These are phyloP conservation scores for Beauveria bassiana DNA, from an alignment of 2,329 filamentous ascomycete species.

Conservation along the genomic window DNA sequence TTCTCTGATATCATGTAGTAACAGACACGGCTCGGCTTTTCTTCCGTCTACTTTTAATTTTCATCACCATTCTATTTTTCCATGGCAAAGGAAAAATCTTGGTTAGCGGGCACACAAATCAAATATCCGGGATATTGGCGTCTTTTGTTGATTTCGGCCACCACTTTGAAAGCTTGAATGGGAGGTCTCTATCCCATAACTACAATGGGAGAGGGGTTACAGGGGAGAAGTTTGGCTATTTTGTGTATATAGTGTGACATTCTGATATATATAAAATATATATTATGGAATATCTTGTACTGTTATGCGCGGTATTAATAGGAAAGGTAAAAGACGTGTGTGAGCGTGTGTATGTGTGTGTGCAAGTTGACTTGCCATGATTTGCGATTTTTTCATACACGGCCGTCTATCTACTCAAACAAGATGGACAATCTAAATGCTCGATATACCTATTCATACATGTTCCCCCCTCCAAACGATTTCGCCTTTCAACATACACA, in stretches of 20 bases:
- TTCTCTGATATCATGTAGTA: background rate
- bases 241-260: background rate
- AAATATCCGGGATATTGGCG: constrained; percentile 1
- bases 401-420: no score
- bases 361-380: background rate
- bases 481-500: no score
- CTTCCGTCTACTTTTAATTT: background rate
- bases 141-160: background rate
- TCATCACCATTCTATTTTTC: background rate
- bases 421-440: no score
- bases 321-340: no score
- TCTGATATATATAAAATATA: background rate
- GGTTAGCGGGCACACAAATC: background rate
- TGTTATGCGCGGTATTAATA: background rate
- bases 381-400: no score
- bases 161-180: background rate
- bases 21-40: background rate
- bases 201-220: background rate
- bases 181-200: background rate
- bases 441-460: no score
- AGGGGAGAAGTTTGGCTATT: background rate
- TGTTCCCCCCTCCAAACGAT: no score
- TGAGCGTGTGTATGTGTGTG: background rate
- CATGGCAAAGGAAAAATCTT: background rate
- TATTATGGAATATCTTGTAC: background rate